Base-by-base conservation (phyloP, 768 basidiomycete genomes). In the Punctularia strigosozonata region DNA sequence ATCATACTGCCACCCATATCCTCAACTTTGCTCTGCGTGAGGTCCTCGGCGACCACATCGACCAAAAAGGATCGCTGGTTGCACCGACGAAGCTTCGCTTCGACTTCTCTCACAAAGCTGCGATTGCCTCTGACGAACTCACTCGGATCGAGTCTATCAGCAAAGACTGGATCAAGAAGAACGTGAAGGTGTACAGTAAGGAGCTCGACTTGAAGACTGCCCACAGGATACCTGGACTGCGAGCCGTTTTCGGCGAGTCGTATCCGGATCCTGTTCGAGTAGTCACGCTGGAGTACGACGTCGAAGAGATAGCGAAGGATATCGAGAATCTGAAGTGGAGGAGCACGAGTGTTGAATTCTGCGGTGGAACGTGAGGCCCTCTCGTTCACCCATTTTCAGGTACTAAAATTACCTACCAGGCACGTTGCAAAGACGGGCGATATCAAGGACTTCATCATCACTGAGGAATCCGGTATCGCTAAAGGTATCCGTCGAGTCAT, bases 231-330 rank as follows among this genome's bases (percentile, higher is more conserved):
- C 75, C 92, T n/a, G 94, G 95, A 4, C 60, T 98, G 23, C 72
- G 95, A 23, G 95, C 94, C 2, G 95, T 99, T 32, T 99, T 99
- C 50, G 95, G 95, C 32, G 95, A 99, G 63, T 73, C 85, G 0
- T 99, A 99, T 56, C 95, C 95, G 4, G 92, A 98, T 57, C 95
- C 95, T 3, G 95, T 99, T 15, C 73, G 94, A 22, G 89, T 98
- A 1, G 95, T 99, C 12, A 76, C 88, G 2, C 68, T 99, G 17
- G 94, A 88, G 57, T 89, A 73, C 53, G 77, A 80, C 44, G 71
- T 94, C 14, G 82, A 92, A 37, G 86, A 91, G 48, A 90, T 99
- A 39, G 61, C 75, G 15, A 69, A 73, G 50, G 88, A 99, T 47
- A 69, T 94, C 31, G 74, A 81, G 50, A 92, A 90, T 58, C 77